These are phyloP conservation scores for Ceratobasidium sp. DNA, from an alignment of 1,284 basidiomycete genomes.

Conservation along the genomic window DNA sequence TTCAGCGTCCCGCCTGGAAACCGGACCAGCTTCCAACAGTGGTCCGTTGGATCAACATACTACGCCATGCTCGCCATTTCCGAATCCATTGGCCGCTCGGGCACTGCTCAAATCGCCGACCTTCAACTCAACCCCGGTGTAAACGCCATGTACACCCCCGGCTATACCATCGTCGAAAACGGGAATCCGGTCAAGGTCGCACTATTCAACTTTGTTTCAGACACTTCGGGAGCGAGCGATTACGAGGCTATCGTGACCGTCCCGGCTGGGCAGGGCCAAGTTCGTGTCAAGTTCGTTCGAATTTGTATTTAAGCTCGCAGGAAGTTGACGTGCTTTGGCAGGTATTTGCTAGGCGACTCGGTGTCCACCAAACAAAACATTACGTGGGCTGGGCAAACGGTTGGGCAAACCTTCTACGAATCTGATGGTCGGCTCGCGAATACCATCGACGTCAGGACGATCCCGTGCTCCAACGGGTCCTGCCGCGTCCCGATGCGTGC, in stretches of 20 bases:
- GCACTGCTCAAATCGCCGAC: slow-evolving; percentile 48
- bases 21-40: slow-evolving; percentile 42
- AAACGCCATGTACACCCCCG: slow-evolving; percentile 23
- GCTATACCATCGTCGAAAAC: slow-evolving; percentile 46
- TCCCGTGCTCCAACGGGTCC: slow-evolving; percentile 47
- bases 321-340: background rate
- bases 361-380: slow-evolving; percentile 54
- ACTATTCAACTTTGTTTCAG: slow-evolving; percentile 51
- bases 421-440: slow-evolving; percentile 50
- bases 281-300: slow-evolving; percentile 42
- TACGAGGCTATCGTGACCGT: slow-evolving; percentile 48
- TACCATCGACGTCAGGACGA: slow-evolving; percentile 45
- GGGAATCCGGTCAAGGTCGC: slow-evolving; percentile 47
- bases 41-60: slow-evolving; percentile 51
- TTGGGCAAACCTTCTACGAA: slow-evolving; percentile 23
- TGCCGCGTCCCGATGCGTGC: slow-evolving; percentile 51
- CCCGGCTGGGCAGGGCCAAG: slow-evolving; percentile 44
- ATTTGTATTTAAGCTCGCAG: slow-evolving; percentile 4
- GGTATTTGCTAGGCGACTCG: slow-evolving; percentile 42
- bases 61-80: slow-evolving; percentile 50
- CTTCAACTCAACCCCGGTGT: slow-evolving; percentile 40
- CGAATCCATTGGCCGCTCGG: slow-evolving; percentile 49
- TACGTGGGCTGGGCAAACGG: slow-evolving; percentile 46
- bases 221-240: slow-evolving; percentile 47
- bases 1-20: slow-evolving; percentile 45